These are phyloP conservation scores for Boletus patriciae DNA, from an alignment of 768 basidiomycete genomes.

Conservation along the genomic window DNA sequence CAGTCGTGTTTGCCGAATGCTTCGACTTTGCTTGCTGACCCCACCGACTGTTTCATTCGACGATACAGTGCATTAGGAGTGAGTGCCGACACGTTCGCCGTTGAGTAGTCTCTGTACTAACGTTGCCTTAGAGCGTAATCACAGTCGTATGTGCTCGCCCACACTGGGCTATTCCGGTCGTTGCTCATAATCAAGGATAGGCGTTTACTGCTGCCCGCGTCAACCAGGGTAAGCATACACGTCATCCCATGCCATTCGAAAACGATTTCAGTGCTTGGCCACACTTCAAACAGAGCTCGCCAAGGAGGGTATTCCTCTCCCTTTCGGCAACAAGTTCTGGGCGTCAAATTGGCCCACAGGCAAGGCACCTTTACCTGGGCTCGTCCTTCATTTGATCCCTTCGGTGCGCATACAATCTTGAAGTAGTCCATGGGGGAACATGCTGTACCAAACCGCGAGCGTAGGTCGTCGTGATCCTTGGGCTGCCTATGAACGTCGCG, in stretches of 20 bases:
- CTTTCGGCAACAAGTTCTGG: slow-evolving; percentile 59
- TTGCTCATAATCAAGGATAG: slow-evolving; percentile 24
- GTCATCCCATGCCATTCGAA: too few species aligned
- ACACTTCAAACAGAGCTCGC: slow-evolving; percentile 45
- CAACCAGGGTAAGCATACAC: slow-evolving; percentile 43
- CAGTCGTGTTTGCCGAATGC: too few species aligned
- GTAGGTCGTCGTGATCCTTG: slow-evolving; percentile 52
- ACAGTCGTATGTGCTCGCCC: slow-evolving; percentile 23
- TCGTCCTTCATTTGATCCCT: slow-evolving; percentile 54
- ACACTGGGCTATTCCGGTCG: not conserved
- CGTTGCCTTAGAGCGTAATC: slow-evolving; percentile 27
- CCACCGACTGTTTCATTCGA: not conserved
- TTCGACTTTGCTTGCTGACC: not conserved
- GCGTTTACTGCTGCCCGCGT: slow-evolving; percentile 50
- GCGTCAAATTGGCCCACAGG: slow-evolving; percentile 62
- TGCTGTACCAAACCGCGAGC: slow-evolving; percentile 10
- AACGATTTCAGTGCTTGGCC: not conserved
- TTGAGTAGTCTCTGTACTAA: not conserved
- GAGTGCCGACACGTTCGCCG: not conserved
- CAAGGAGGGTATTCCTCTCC: slow-evolving; percentile 61
- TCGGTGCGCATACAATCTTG: slow-evolving; percentile 35
- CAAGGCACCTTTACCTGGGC: slow-evolving; percentile 52
- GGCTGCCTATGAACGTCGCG: slow-evolving; percentile 48
- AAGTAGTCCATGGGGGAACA: not conserved
- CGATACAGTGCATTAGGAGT: slow-evolving; percentile 36